Base-by-base conservation (phyloP, 345 rosid species). In the Camelina hispida region DNA sequence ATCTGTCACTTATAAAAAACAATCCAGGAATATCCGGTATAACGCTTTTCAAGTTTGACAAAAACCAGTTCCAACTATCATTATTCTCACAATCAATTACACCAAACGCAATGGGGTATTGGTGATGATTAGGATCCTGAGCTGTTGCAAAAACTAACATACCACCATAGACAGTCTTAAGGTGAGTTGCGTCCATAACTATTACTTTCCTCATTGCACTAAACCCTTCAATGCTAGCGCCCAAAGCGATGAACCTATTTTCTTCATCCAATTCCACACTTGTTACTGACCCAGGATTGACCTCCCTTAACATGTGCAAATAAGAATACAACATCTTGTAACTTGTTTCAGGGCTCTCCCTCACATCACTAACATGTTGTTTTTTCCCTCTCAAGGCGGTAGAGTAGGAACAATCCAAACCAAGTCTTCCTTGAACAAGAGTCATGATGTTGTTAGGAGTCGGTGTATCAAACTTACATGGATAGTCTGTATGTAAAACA, bases 61-160 rank as follows among this genome's bases (percentile, higher is more conserved):
- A 22, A 62, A 62, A 62, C 67, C 35, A 61, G 17, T 6, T 20
- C 34, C 17, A 40, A 61, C 34, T 61, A 18, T 7, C 50, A 40
- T 37, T 16, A 4, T 61, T 61, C 32, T 61, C 34, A 61, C 17
- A 7, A 20, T 37, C 50, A 61, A 38, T 61, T 20, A 62, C 35
- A 62, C 66, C 51, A 40, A 32, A 32, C 6, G 35, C 35, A 32
- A 32, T 1, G 16, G 16, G 5, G 28, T 61, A 35, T 38, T 60
- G 65, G 16, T 60, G 47, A 60, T 38, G 51, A 16, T 48, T 17
- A 48, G 2, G 35, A 22, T 42, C 51, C 9, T 40, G 34, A 15
- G 35, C 11, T 20, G 51, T 20, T 15, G 35, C 35, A 32, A 32
- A 5, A 32, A 32, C 35, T 32, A 32, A 32, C 35, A 32, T 32